Base-by-base conservation (phyloP, 2,329 filamentous ascomycete genomes). In the Colletotrichum sp. region DNA sequence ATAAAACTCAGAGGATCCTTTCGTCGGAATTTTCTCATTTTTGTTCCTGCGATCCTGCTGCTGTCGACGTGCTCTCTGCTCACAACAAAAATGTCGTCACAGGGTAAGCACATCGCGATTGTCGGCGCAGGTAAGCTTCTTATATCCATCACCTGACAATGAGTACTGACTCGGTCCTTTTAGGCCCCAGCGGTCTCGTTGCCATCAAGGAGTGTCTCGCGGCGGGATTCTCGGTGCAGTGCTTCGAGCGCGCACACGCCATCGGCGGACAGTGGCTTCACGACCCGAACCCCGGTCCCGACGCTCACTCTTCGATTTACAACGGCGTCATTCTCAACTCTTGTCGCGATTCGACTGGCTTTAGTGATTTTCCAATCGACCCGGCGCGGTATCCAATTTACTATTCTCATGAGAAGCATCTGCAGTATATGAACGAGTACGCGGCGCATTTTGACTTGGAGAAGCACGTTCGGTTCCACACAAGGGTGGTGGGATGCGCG, bases 241-340 rank as follows among this genome's bases (percentile, higher is more conserved):
- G 82, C 56, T 85, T 85, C 75, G 84, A 87, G 77, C 78, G 79
- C 16, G 81, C 82, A 24, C 67, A 77, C 18, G 79, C 80, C 62
- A 80, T 87, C 65, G 85, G 84, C 56, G 84, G 84, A 38, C 82
- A 83, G 71, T 87, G 85, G 85, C 81, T 80, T 58, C 86, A 85
- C 75, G 80, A 85, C 52, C 76, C 79, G 5, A 77, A 79, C 66
- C 75, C 74, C 75, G 61, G 79, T 36, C 62, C 69, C 76, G 79
- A 83, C 70, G 67, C 83, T 43, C 76, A 78, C 38, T 83, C 82
- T 4, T 81, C 81, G 32, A 83, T 86, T 12, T 84, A 85, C 78
- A 79, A 83, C 34, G 81, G 84, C 52, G 80, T 83, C 8, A 78
- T 84, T 26, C 77, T 84, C 30, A 86, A 85, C 78, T 84, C 83